These are phyloP conservation scores for Malus hybrid DNA, from an alignment of 331 rosid genomes.

Conservation along the genomic window DNA sequence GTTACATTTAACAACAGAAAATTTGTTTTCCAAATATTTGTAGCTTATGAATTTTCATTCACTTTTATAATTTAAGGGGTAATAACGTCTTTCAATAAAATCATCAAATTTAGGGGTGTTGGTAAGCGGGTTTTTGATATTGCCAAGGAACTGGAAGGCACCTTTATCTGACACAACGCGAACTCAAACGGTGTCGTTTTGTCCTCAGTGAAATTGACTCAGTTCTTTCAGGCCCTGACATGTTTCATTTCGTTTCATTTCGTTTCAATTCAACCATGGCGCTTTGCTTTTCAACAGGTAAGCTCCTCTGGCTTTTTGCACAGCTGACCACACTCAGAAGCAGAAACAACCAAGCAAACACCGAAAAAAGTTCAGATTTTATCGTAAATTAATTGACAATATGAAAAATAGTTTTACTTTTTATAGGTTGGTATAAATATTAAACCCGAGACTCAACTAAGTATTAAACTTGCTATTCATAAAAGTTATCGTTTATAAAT, in stretches of 20 bases:
- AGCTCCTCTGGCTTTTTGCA: background rate
- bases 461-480: too few relatives aligned
- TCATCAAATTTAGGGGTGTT: background rate
- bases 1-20: too few relatives aligned
- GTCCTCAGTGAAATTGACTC: background rate
- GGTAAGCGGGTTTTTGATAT: constrained; percentile 3
- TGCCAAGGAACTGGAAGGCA: constrained; percentile 1
- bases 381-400: fast-evolving
- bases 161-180: background rate
- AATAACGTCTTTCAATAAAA: background rate
- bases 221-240: background rate
- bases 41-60: too few relatives aligned
- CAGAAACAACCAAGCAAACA: background rate
- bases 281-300: too few relatives aligned
- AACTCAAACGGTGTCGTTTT: constrained; percentile 15
- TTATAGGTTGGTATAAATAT: too few relatives aligned
- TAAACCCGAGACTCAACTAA: too few relatives aligned
- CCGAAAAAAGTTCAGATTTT: background rate
- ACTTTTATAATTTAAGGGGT: background rate
- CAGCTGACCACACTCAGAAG: background rate
- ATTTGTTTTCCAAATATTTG: too few relatives aligned
- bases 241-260: background rate
- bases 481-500: too few relatives aligned
- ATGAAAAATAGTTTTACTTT: fast-evolving
- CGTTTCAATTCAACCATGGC: background rate